These are phyloP conservation scores for Teratosphaeria zuluensis DNA, from an alignment of 2,329 filamentous ascomycete genomes.

Conservation along the genomic window DNA sequence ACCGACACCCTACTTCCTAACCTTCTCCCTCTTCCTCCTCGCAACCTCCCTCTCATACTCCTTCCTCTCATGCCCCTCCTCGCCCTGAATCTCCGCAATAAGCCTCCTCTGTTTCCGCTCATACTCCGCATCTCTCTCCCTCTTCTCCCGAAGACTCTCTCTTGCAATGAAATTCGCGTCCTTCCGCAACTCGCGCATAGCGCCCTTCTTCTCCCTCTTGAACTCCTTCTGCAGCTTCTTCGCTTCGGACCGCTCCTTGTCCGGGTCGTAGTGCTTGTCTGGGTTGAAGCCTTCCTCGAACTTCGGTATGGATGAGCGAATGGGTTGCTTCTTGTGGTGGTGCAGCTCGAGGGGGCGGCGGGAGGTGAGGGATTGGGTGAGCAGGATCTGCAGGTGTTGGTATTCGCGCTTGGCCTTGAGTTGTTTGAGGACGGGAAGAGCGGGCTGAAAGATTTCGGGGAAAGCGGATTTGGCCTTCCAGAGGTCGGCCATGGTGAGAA, in stretches of 20 bases:
- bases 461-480: conserved; percentile 70
- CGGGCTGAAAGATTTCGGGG: conserved; percentile 64
- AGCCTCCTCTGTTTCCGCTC: conserved; percentile 92
- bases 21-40: conserved; percentile 56
- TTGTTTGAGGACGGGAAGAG: conserved; percentile 23
- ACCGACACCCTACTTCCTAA: conserved; percentile 5
- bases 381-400: conserved; percentile 51
- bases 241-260: conserved; percentile 77
- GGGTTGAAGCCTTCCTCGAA: conserved; percentile 96
- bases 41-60: conserved; percentile 80
- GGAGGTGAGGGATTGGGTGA: conserved; percentile 52
- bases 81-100: conserved; percentile 88
- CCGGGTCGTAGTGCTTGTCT: conserved; percentile 91
- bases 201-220: conserved; percentile 92
- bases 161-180: conserved; percentile 89
- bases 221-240: conserved; percentile 80
- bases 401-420: conserved; percentile 39
- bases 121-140: conserved; percentile 83
- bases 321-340: conserved; percentile 76
- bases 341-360: conserved; percentile 80
- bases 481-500: conserved; percentile 58
- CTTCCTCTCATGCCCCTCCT: conserved; percentile 81
- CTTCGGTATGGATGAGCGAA: conserved; percentile 81
- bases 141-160: conserved; percentile 85
- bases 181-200: conserved; percentile 86